Conservation (phyloP, 345 rosid genomes). For the Populus euphratica region DNA sequence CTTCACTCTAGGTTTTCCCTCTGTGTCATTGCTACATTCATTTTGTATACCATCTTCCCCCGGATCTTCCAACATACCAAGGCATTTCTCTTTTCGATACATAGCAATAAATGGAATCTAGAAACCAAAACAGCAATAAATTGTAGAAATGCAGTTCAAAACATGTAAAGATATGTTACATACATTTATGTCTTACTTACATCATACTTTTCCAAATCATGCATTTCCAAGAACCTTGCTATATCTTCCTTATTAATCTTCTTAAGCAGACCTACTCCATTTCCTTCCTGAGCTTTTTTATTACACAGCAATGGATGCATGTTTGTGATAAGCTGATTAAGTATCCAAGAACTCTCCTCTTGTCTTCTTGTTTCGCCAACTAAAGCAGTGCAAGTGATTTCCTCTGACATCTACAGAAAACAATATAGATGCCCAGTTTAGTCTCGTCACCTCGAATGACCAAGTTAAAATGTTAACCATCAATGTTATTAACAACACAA, state of each 20-base stretch:
- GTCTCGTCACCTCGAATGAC: neutral
- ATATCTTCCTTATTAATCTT: slow-evolving; percentile 12
- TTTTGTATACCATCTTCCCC: neutral
- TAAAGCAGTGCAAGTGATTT: neutral
- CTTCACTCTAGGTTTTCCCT: neutral
- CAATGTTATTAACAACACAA: neutral
- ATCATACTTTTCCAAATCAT: slow-evolving; percentile 6
- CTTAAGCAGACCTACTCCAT: neutral
- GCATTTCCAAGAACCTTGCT: slow-evolving; percentile 1
- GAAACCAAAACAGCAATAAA: neutral
- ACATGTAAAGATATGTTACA: too few relatives aligned
- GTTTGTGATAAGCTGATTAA: neutral
- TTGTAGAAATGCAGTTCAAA: too few relatives aligned
- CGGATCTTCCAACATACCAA: slow-evolving; percentile 2
- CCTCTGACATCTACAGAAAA: neutral
- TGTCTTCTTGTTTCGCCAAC: neutral
- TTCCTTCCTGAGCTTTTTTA: neutral
- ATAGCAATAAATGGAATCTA: slow-evolving; percentile 19
- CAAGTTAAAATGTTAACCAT: neutral
- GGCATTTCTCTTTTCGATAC: slow-evolving; percentile 14
- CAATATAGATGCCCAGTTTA: neutral
- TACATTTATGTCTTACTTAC: neutral
- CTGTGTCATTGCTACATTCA: neutral
- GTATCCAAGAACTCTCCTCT: slow-evolving; percentile 13
- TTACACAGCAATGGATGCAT: neutral